Percentiles rank a stretch among this genome's conserved stretches.
These are phyloP conservation scores for Rhodomyrtus tomentosa DNA, from an alignment of 345 rosid species.

Conservation along the genomic window DNA sequence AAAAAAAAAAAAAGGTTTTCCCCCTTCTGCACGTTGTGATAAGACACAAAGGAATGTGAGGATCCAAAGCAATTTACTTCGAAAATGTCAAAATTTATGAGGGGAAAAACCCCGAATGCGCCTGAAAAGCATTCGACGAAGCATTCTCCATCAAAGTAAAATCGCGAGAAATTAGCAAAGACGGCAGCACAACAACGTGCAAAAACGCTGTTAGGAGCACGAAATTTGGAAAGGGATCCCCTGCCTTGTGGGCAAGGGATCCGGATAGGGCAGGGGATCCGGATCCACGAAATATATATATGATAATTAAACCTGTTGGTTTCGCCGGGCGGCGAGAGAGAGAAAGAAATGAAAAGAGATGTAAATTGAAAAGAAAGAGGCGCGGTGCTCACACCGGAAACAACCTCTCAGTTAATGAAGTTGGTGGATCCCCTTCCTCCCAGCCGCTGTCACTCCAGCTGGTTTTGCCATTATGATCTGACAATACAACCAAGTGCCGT, in stretches of 20 bases:
- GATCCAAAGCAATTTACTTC: not conserved
- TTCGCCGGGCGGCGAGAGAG: not conserved
- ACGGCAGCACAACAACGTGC: not conserved
- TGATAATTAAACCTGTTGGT: not conserved
- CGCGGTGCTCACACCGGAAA: not conserved
- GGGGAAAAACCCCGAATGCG: not conserved
- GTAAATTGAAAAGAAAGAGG: not conserved
- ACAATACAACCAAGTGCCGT: not conserved
- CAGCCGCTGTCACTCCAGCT: slow-evolving; percentile 75
- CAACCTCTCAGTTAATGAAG: not conserved
- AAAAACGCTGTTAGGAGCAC: not conserved
- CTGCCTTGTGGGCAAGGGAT: too few species aligned
- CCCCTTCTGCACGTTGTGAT: not conserved
- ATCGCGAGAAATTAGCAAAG: not conserved
- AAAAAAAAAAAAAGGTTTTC: not conserved
- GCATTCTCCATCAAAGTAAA: not conserved
- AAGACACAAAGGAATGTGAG: not conserved
- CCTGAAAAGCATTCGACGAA: not conserved
- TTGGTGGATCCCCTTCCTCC: slow-evolving; percentile 42
- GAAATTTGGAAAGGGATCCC: too few species aligned
- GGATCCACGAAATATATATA: too few species aligned
- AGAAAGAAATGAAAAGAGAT: not conserved
- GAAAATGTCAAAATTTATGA: not conserved
- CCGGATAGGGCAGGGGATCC: too few species aligned
- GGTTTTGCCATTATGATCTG: slow-evolving; percentile 97